These are phyloP conservation scores for Microthlaspi erraticum DNA, from an alignment of 345 rosid genomes.

Conservation along the genomic window DNA sequence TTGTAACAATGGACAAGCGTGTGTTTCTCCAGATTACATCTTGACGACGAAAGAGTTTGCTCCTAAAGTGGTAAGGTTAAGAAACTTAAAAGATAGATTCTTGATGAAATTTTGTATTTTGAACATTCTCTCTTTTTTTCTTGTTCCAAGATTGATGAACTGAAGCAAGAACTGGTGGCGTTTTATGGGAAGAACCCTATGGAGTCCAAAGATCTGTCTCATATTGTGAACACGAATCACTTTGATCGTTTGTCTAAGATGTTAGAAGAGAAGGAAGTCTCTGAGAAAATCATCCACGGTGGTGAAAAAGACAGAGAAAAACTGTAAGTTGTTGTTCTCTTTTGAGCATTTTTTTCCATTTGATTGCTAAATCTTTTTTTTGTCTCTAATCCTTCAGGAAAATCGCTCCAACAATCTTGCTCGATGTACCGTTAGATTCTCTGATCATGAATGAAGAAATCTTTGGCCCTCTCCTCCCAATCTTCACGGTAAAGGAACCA, in stretches of 20 bases:
- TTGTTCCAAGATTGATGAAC: slow-evolving; percentile 57
- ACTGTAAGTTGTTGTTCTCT: slow-evolving; percentile 62
- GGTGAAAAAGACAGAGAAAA: slow-evolving; percentile 71
- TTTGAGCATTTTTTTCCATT: too few relatives aligned
- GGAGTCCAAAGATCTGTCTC: slow-evolving; percentile 83
- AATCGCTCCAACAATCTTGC: slow-evolving; percentile 86
- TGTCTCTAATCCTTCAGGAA: slow-evolving; percentile 48
- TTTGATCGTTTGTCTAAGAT: slow-evolving; percentile 73
- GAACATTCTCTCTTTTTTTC: slow-evolving; percentile 27
- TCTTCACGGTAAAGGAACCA: slow-evolving; percentile 56
- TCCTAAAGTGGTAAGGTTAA: slow-evolving; percentile 70
- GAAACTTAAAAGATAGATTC: slow-evolving; percentile 14
- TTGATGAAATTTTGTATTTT: slow-evolving; percentile 29
- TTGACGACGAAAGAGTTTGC: slow-evolving; percentile 75
- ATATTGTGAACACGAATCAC: slow-evolving; percentile 83
- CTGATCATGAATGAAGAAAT: slow-evolving; percentile 89
- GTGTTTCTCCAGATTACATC: slow-evolving; percentile 85
- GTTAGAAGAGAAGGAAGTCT: slow-evolving; percentile 86
- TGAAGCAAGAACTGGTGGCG: slow-evolving; percentile 65
- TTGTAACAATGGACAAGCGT: slow-evolving; percentile 89
- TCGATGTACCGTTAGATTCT: slow-evolving; percentile 81
- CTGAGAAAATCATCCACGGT: slow-evolving; percentile 77
- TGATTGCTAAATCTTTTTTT: slow-evolving; percentile 18
- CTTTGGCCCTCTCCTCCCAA: slow-evolving; percentile 96
- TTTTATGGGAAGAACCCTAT: slow-evolving; percentile 81